Conservation (phyloP, 1,139 yeast species). For the Zygoascus hellenicus region DNA sequence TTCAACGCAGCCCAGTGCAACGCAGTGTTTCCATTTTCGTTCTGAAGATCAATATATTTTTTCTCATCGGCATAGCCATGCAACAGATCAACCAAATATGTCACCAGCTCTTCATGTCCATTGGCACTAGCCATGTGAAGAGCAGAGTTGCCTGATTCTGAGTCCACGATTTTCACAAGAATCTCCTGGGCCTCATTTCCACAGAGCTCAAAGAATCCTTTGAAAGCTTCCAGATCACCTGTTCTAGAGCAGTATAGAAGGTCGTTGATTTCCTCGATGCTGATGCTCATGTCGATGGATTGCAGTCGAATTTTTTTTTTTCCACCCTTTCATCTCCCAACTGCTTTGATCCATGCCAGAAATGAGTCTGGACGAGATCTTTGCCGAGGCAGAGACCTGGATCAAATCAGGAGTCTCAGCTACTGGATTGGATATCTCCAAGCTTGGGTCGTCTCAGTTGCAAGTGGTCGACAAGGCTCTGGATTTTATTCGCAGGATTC, state of each 20-base stretch:
- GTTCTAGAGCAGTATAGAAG: conserved; percentile 77
- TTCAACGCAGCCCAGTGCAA: conserved; percentile 93
- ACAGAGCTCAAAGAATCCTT: conserved; percentile 51
- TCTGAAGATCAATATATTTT: conserved; percentile 49
- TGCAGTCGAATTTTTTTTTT: background rate
- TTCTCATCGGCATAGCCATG: conserved; percentile 31
- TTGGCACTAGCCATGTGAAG: conserved; percentile 94
- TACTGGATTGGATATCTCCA: background rate
- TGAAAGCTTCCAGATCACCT: conserved; percentile 74
- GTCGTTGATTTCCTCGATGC: conserved; percentile 71
- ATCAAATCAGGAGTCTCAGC: conserved; percentile 10
- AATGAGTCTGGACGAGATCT: conserved; percentile 15
- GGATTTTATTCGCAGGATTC: conserved; percentile 13
- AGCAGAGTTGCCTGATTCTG: conserved; percentile 63
- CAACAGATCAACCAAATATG: conserved; percentile 52
- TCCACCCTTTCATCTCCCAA: background rate
- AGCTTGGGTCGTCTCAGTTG: conserved; percentile 1
- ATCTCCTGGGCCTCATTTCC: conserved; percentile 11
- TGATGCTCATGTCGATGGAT: conserved; percentile 4
- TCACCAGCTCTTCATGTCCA: conserved; percentile 70
- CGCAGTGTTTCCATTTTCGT: conserved; percentile 86
- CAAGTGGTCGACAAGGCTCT: conserved; percentile 13
- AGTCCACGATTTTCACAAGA: conserved; percentile 49
- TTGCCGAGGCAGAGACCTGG: conserved; percentile 20
- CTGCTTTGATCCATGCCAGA: background rate